Base-by-base conservation (phyloP, 176 grass and related monocot species). In the Calamus simplicifolius region DNA sequence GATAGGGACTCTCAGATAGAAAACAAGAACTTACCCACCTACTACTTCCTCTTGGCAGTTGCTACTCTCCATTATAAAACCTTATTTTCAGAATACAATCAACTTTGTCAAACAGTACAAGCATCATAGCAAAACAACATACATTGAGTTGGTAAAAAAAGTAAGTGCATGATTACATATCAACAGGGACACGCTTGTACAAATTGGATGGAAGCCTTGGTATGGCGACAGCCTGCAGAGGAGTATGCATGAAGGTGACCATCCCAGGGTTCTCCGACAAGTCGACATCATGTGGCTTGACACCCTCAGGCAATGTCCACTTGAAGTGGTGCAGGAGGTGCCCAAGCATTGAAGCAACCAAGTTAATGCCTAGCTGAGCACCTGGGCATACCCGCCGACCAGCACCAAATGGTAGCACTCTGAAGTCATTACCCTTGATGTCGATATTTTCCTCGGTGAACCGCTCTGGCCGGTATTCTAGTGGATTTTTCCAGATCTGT, bases 361-460 rank as follows among this genome's bases (percentile, higher is more conserved):
- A 70, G 52, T 81, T 78, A 54, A 89, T 78, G n/a, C 78, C 86
- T 26, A 89, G 74, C 66, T 85, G 86, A 12, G 77, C 73, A 3
- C 86, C 86, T 4, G 86, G 81, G 62, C 86, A 89, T 25, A 81
- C 66, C 31, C 86, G 60, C 1, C 86, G 69, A 1, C 86, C 86
- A 0, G 81, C 81, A 5, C 81, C 81, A 18, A 89, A 89, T 35
- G 77, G 81, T 17, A 89, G 69, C 27, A 89, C 69, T 2, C 81
- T 63, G 61, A 75, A 85, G 60, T 89, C 86, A 26, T 58, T 48
- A 27, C 86, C 86, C 72, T 85, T 89, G 59, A 89, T 75, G 79
- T 81, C 74, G 18, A 89, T 79, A 50, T 64, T 72, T 29, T 75
- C 81, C 58, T 50, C 30, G 0, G 75, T 50, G 70, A 89, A 85